These are phyloP conservation scores for Tilletia caries DNA, from an alignment of 1,284 basidiomycete species.

Conservation along the genomic window DNA sequence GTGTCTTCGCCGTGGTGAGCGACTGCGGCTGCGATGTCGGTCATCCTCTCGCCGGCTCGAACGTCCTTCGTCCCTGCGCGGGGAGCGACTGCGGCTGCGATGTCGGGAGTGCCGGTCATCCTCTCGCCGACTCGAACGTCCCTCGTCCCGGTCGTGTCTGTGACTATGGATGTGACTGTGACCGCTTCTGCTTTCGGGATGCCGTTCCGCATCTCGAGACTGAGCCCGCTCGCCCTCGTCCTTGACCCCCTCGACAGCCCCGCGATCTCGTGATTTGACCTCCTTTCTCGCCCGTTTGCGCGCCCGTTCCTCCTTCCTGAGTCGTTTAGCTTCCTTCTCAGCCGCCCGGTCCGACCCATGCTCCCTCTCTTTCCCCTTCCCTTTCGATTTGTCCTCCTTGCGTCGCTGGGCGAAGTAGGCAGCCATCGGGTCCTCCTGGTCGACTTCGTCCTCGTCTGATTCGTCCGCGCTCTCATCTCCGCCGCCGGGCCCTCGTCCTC, in stretches of 20 bases:
- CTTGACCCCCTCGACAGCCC: neutral
- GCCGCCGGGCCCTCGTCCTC: conserved; percentile 9
- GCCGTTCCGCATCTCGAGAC: neutral
- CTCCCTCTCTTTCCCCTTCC: conserved; percentile 17
- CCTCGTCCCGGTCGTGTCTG: too few relatives aligned
- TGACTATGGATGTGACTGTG: too few relatives aligned
- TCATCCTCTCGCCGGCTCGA: too few relatives aligned
- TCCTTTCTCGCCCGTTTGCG: conserved; percentile 23
- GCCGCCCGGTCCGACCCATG: conserved; percentile 10
- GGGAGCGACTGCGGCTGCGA: too few relatives aligned
- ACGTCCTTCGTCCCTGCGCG: too few relatives aligned
- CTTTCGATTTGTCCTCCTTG: conserved; percentile 23
- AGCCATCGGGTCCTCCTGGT: conserved; percentile 96
- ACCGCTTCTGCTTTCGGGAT: neutral
- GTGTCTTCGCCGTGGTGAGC: too few relatives aligned
- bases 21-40: too few relatives aligned
- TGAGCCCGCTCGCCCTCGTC: neutral
- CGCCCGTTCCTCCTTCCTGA: conserved; percentile 42
- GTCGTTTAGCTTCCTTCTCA: conserved; percentile 32
- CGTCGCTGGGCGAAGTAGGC: conserved; percentile 63
- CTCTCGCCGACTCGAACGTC: too few relatives aligned
- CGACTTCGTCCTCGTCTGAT: conserved; percentile 60
- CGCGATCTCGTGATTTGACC: neutral
- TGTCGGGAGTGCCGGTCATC: too few relatives aligned
- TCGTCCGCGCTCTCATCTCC: neutral